Percentiles rank a stretch among this genome's conserved stretches.
These are phyloP conservation scores for Krasilnikovozyma curviuscula DNA, from an alignment of 768 basidiomycete genomes.

Conservation along the genomic window DNA sequence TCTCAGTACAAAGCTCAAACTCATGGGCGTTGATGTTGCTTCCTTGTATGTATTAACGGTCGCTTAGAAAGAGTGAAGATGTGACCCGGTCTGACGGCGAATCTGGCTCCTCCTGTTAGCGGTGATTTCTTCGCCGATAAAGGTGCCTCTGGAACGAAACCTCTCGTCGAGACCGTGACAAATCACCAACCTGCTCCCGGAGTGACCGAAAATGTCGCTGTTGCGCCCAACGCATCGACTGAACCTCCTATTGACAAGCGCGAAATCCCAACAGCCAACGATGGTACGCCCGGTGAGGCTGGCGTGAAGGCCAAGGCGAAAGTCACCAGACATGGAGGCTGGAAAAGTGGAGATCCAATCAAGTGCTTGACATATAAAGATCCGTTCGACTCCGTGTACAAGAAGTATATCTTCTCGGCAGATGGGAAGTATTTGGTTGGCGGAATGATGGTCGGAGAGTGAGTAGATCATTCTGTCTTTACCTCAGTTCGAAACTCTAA, in stretches of 20 bases:
- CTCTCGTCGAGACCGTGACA: conserved; percentile 15
- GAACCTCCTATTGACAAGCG: no score
- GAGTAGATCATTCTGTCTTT: conserved; percentile 3
- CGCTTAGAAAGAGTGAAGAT: no score
- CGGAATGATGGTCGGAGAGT: conserved; percentile 63
- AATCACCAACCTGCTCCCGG: neutral
- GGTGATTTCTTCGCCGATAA: conserved; percentile 54
- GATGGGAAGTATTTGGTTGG: conserved; percentile 55
- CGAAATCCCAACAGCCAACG: neutral
- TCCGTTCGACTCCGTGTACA: conserved; percentile 51
- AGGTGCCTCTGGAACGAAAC: conserved; percentile 1
- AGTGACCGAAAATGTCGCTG: neutral
- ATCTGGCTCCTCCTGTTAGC: neutral
- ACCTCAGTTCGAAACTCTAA: conserved; percentile 4
- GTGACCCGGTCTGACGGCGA: no score
- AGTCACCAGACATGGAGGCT: neutral
- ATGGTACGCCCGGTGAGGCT: neutral
- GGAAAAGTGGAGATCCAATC: no score
- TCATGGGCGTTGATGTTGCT: conserved; percentile 45
- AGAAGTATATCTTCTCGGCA: conserved; percentile 53
- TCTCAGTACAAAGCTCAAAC: conserved; percentile 49
- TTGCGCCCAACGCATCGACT: neutral
- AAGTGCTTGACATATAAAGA: conserved; percentile 48
- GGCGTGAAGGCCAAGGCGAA: conserved; percentile 5
- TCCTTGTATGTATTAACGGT: conserved; percentile 34